Base-by-base conservation (phyloP, 2,329 filamentous ascomycete genomes). In the Keithomyces neogunnii region DNA sequence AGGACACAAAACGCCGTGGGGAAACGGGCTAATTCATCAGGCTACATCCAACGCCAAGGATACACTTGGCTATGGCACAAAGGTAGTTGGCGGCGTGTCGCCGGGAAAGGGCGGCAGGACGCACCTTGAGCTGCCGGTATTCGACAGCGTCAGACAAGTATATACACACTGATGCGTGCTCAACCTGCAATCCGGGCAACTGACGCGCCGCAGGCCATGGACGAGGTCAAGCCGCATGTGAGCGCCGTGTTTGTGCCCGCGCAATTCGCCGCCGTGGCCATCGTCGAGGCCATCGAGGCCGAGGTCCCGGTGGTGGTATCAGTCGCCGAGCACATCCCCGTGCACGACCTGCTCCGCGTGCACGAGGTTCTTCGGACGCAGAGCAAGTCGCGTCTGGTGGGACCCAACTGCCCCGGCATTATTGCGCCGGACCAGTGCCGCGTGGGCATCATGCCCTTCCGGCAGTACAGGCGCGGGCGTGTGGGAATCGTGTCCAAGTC, bases 391-490 rank as follows among this genome's bases (percentile, higher is more conserved):
- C 74, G 88, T 5, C 74, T 92, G 0, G 85, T 92, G 0, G 88
- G 88, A 2, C 85, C 88, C n/a, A 92, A 91, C 63, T 86, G 85
- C 26, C 86, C 88, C 0, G 88, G 88, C 0, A 89, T 92, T 55
- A 89, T 91, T 51, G 86, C 85, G 3, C 84, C 86, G 0, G 77
- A 83, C 28, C 84, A 82, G 2, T 91, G 87, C 58, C 52, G 69
- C 1, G 63, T 71, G 4, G 69, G 69, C 2, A 71, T 72, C 40
- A 72, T 72, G 69, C 69, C 69, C 1, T 69, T 67, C 47, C 61
- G 59, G 32, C 69, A 72, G 56, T 72, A 70, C 30, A 54, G 50
- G 1, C 77, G 81, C 1, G 88, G 86, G 0, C 77, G 80, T 51
- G 73, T 92, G 28, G 87, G 86, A 2, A 87, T 92, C 50, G 80